Evolutionary conservation across 805 yeast genomes (phyloP), one percentile per base, ranked within the genome.

Genomic region (Jamesozyma hellenica): DNA sequence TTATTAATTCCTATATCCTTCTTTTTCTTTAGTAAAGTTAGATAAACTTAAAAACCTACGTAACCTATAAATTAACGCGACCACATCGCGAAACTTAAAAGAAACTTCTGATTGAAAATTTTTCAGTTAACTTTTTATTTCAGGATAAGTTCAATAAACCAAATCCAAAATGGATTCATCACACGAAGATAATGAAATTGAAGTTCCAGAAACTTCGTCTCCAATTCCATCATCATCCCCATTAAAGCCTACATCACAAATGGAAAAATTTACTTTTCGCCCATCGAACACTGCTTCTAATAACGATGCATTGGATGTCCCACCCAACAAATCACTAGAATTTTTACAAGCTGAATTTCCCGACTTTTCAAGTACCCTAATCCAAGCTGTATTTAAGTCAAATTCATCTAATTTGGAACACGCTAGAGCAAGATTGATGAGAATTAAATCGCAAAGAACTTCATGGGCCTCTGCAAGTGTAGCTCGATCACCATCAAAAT

Each of bases 161-260:
- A 21, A 21, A 21, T 6, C 23, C n/a, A n/a, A n/a, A n/a, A 21
- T 21, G 23, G 8, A 21, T 21, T 21, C 23, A 21, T 21, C 23
- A 8, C 23, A 21, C 5, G 23, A 21, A 8, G 44, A 42, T 21
- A 50, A 55, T 36, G 56, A 52, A n/a, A 58, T 74, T 3, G 76
- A 73, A 44, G 75, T 73, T 4, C 76, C 74, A 2, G 70, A 65
- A 40, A 71, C 77, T 1, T 71, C 77, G 1, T 75, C 73, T 10
- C 49, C 58, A 13, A 32, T 44, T n/a, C 39, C 48, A 18, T 53
- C 62, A 1, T 54, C 64, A 12, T 60, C 61, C 10, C 63, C 54
- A 19, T 39, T 57, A 27, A 52, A 56, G 33, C 45, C 41, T 16
- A 18, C 46, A n/a, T 35, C 42, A 34, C 50, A 72, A 35, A 53